phyloP scores from a whole-genome alignment of 2,329 filamentous ascomycete species.

The Venturia aucupariae region DNA sequence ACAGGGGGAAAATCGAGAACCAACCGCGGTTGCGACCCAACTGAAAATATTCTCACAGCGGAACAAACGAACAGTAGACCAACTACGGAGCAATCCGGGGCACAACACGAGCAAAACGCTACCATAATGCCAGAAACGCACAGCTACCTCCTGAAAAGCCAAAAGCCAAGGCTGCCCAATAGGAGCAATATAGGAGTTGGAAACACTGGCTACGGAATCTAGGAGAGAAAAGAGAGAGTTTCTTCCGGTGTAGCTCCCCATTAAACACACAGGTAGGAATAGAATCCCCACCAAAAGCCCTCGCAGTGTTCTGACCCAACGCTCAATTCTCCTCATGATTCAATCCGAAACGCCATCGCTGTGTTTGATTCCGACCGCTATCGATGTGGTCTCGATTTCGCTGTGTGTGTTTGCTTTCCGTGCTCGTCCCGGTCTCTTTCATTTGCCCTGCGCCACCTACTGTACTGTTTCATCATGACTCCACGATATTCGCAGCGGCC shows the following conservation, averaged over 20 bases:
- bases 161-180: slow-evolving; percentile 15
- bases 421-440: not conserved
- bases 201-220: slow-evolving; percentile 11
- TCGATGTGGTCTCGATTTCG: not conserved
- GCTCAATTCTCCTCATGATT: not conserved
- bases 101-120: not conserved
- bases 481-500: not conserved
- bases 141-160: slow-evolving; percentile 13
- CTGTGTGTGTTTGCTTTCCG: not conserved
- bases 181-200: slow-evolving; percentile 16
- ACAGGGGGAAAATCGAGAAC: not conserved
- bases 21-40: not conserved
- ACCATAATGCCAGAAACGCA: slow-evolving; percentile 8
- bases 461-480: not conserved
- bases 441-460: not conserved
- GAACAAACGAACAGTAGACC: too few species aligned
- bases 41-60: not conserved
- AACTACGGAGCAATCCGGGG: not conserved
- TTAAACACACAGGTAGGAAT: slow-evolving; percentile 14
- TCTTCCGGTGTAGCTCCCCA: slow-evolving; percentile 14
- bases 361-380: not conserved
- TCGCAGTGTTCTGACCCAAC: slow-evolving; percentile 14
- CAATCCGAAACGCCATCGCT: slow-evolving; percentile 14
- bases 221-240: slow-evolving; percentile 12
- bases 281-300: slow-evolving; percentile 14